These are phyloP conservation scores for Phytophthora cryptogea DNA, from an alignment of 352 stramenopile species.

Conservation along the genomic window DNA sequence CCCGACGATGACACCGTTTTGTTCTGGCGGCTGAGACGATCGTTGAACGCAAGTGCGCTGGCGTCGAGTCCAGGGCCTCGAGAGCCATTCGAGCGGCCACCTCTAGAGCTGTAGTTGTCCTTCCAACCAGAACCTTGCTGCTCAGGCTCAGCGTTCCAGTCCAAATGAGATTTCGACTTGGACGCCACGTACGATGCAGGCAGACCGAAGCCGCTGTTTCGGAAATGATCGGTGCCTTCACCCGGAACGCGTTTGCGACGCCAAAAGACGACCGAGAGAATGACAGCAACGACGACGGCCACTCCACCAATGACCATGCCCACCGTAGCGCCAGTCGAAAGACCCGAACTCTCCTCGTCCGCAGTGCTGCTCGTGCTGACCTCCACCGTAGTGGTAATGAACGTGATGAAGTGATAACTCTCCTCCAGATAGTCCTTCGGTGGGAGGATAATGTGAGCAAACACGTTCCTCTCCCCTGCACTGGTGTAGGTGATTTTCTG, in stretches of 20 bases:
- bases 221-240: conserved; percentile 55
- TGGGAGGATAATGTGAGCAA: conserved; percentile 76
- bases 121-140: conserved; percentile 46
- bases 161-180: conserved; percentile 60
- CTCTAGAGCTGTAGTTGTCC: conserved; percentile 44
- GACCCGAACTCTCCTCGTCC: conserved; percentile 21
- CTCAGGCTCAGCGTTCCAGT: conserved; percentile 66
- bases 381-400: conserved; percentile 57
- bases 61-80: conserved; percentile 60
- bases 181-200: conserved; percentile 45
- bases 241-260: conserved; percentile 47
- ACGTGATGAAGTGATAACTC: conserved; percentile 83
- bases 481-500: conserved; percentile 60
- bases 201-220: conserved; percentile 57
- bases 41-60: conserved; percentile 69
- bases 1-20: conserved; percentile 71
- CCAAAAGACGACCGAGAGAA: conserved; percentile 66
- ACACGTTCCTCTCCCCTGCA: conserved; percentile 70
- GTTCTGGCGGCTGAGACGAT: conserved; percentile 53
- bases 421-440: conserved; percentile 52
- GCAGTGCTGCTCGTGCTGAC: conserved; percentile 20
- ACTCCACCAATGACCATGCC: conserved; percentile 53
- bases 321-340: conserved; percentile 51
- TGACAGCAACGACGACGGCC: conserved; percentile 42
- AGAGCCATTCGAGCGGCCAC: conserved; percentile 41